phyloP scores from a whole-genome alignment of 108 stramenopile species.

The Parietichytrium sp. region DNA sequence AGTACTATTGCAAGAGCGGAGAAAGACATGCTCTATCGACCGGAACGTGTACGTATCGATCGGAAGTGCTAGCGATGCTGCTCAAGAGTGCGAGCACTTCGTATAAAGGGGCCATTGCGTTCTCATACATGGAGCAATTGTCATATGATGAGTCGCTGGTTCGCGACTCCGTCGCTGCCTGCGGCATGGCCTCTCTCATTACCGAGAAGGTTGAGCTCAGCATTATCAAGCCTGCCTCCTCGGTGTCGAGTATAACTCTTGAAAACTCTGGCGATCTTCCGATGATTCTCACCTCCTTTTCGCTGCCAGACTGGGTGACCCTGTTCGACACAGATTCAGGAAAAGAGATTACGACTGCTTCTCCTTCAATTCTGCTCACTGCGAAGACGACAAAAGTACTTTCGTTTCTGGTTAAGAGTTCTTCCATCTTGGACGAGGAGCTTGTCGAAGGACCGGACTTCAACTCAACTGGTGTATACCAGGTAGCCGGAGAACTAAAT shows the following conservation, averaged over 20 bases:
- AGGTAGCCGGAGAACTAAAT: background rate
- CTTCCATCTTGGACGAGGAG: background rate
- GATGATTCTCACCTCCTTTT: background rate
- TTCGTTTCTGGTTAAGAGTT: background rate
- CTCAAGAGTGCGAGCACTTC: background rate
- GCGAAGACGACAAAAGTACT: background rate
- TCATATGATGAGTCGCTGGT: background rate
- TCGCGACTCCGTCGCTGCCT: background rate
- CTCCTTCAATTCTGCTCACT: background rate
- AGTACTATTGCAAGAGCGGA: slow-evolving; percentile 22
- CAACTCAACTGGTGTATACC: background rate
- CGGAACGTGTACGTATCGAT: background rate
- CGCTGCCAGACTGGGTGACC: background rate
- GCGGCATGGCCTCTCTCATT: background rate
- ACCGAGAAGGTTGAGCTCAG: background rate
- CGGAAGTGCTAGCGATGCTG: background rate
- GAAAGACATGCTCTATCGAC: background rate
- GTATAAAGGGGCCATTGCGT: background rate
- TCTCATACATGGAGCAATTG: background rate
- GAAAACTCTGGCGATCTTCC: background rate
- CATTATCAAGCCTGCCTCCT: background rate
- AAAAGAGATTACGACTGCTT: background rate
- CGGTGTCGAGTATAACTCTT: background rate
- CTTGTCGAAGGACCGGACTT: background rate
- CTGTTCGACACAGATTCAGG: slow-evolving; percentile 6